phyloP scores from a whole-genome alignment of 192 early-diverging fungal species.

The Diversispora epigaea region DNA sequence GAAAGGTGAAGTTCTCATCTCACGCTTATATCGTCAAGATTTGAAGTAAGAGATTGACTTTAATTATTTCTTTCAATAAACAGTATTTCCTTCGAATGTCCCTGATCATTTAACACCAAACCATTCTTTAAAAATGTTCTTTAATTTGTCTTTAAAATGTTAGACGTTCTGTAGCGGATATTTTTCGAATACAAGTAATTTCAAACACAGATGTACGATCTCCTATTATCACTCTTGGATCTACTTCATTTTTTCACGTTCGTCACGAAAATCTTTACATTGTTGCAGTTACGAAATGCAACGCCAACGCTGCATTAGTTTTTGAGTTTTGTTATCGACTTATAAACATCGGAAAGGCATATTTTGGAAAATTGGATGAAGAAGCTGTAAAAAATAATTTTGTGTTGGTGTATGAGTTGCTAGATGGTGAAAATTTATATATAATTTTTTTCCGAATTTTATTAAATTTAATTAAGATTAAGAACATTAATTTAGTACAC shows the following conservation, averaged over 20 bases:
- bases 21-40: conserved; percentile 91
- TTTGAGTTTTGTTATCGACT: conserved; percentile 80
- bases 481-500: neutral
- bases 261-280: conserved; percentile 96
- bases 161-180: conserved; percentile 90
- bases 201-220: conserved; percentile 82
- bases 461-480: neutral
- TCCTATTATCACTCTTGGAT: conserved; percentile 88
- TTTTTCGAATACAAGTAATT: conserved; percentile 97
- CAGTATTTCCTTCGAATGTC: neutral
- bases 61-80: neutral
- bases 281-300: conserved; percentile 77
- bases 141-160: no score
- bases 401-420: conserved; percentile 81
- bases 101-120: neutral
- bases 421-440: conserved; percentile 57
- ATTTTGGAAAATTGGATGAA: conserved; percentile 84
- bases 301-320: conserved; percentile 76
- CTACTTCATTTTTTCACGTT: conserved; percentile 93
- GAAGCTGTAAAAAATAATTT: conserved; percentile 85
- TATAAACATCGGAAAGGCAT: conserved; percentile 68
- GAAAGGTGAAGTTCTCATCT: conserved; percentile 98
- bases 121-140: no score
- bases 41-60: conserved; percentile 68
- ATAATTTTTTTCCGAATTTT: no score